phyloP scores from a whole-genome alignment of 495 filamentous ascomycete species.

The Neurospora sp. region DNA sequence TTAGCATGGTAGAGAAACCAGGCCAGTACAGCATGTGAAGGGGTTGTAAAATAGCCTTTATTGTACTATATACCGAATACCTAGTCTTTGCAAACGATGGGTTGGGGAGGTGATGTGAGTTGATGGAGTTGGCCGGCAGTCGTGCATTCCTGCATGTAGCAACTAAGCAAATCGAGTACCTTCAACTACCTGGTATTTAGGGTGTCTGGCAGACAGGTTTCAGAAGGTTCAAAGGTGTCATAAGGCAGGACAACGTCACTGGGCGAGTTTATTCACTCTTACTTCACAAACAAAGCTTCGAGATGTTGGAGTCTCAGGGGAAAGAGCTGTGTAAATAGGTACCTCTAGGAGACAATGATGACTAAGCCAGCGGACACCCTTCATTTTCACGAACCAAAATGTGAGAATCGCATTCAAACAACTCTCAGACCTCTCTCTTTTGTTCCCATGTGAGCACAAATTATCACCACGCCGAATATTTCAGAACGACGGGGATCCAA shows the following conservation, averaged over 20 bases:
- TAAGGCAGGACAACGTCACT: not conserved
- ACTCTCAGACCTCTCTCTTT: slow-evolving; percentile 1
- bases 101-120: not conserved
- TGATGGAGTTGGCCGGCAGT: not conserved
- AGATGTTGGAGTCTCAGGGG: not conserved
- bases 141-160: not conserved
- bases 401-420: not conserved
- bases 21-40: not conserved
- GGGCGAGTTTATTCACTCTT: too few relatives aligned
- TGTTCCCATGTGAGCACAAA: slow-evolving; percentile 19
- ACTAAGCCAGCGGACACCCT: not conserved
- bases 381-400: not conserved
- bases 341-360: not conserved
- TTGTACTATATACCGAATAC: not conserved
- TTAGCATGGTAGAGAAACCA: not conserved
- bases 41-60: not conserved
- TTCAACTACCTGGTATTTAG: not conserved
- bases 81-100: not conserved
- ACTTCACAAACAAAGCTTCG: not conserved
- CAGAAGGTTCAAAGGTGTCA: not conserved
- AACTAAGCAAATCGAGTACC: not conserved
- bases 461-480: slow-evolving; percentile 29
- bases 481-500: slow-evolving; percentile 24
- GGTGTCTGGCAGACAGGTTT: not conserved
- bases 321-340: not conserved